These are phyloP conservation scores for Telfairia occidentalis DNA, from an alignment of 331 rosid genomes.

Conservation along the genomic window DNA sequence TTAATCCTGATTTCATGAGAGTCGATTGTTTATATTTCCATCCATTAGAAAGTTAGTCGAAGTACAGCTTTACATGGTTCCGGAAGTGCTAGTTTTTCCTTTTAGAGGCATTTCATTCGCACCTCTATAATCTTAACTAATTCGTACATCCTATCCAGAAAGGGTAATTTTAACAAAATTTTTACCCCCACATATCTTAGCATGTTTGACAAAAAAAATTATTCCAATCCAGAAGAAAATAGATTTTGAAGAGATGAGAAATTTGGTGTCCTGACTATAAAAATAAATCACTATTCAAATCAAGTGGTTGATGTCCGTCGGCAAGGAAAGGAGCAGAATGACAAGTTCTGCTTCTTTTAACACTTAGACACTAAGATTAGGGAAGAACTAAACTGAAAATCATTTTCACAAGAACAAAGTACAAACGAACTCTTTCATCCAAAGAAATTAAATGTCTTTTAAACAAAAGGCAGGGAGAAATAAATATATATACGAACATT, in stretches of 20 bases:
- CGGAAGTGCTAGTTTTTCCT: neutral
- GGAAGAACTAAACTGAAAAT: neutral
- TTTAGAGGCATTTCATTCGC: neutral
- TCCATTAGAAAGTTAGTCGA: too few relatives aligned
- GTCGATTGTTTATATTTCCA: neutral
- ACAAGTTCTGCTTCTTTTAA: neutral
- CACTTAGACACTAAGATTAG: neutral
- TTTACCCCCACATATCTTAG: neutral
- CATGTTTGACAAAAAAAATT: neutral
- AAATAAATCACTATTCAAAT: neutral
- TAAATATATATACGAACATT: neutral
- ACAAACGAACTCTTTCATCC: neutral
- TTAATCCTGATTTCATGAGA: neutral
- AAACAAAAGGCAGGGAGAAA: slow-evolving; percentile 10
- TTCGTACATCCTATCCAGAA: neutral
- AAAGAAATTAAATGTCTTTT: slow-evolving; percentile 10
- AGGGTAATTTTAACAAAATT: neutral
- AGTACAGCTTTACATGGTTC: too few relatives aligned
- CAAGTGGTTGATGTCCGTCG: neutral
- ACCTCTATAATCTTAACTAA: neutral
- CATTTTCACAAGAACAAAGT: neutral
- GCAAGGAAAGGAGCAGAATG: neutral
- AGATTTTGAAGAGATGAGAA: neutral
- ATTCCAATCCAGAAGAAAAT: neutral
- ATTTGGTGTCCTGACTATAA: neutral